Conservation (phyloP, 441 rosid genomes). For the Eruca vesicaria region DNA sequence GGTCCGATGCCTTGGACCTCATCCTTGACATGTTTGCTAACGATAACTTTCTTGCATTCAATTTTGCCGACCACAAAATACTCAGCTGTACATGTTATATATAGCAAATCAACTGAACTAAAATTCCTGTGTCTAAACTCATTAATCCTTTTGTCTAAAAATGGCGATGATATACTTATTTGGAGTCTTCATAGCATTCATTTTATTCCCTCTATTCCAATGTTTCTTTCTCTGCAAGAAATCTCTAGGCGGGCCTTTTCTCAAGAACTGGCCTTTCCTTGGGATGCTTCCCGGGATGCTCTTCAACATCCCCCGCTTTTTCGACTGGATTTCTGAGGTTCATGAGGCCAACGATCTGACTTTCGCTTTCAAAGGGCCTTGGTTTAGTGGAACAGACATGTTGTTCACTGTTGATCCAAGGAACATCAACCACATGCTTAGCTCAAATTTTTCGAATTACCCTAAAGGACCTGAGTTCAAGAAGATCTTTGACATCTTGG, state of each 20-base stretch:
- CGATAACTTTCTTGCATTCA: background rate
- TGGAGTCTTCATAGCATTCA: background rate
- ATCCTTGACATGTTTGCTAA: background rate
- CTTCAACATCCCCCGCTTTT: background rate
- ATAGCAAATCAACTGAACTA: no score
- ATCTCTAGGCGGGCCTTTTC: background rate
- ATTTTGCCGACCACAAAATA: no score
- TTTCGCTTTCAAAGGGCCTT: slow-evolving; percentile 32
- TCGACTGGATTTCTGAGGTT: background rate
- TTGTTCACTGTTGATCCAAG: slow-evolving; percentile 38
- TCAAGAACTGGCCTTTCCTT: background rate
- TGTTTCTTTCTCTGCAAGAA: background rate
- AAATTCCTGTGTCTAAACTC: no score
- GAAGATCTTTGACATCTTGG: slow-evolving; percentile 45
- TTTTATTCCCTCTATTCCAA: background rate
- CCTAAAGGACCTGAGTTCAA: slow-evolving; percentile 49
- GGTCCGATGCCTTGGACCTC: background rate
- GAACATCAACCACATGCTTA: slow-evolving; percentile 37
- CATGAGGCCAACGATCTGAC: slow-evolving; percentile 13
- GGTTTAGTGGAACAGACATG: slow-evolving; percentile 26
- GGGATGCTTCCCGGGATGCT: slow-evolving; percentile 1
- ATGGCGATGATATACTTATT: background rate
- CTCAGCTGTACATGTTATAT: background rate
- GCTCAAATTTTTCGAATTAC: slow-evolving; percentile 37
- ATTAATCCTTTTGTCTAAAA: background rate